Evolutionary conservation across 2,329 filamentous ascomycete species (phyloP), one percentile per base, ranked within the genome.

Genomic region (Penicillium polonicum): DNA sequence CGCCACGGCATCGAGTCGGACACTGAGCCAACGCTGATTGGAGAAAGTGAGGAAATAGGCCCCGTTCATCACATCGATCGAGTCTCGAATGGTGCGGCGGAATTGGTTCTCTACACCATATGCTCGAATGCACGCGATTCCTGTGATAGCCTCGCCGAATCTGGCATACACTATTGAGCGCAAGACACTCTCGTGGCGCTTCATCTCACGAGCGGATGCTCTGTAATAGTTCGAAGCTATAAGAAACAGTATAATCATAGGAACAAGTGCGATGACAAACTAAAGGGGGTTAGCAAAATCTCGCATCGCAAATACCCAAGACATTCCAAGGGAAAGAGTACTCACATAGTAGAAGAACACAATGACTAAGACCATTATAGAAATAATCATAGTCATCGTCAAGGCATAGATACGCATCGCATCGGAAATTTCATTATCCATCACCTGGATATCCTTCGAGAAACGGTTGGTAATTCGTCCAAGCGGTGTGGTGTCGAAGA

Each of bases 401-500:
- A 97, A 79, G 67, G 92, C 88, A 78, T 93, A 97, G 87, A 97
- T 96, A 63, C 93, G 86, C 76, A 97, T 91, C 4, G 91, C 88
- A 68, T 97, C 93, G 0, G 89, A 89, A 43, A 97, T 78, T 57
- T 87, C 91, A 73, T 96, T 96, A 77, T 97, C 94, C 91, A 97
- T 95, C 56, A 94, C 91, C 69, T 97, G 91, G 41, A 97, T 90
- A 69, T 99, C 94, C 65, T 93, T 89, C 33, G 91, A 95, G 76
- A 97, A 97, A 17, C 94, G 90, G 73, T 97, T 97, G 23, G 92
- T 96, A 72, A 97, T 97, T 38, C 93, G 88, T 21, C 94, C 94
- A 1, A 97, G 83, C 0, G 94, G 94, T 0, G 94, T 97, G 0
- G 94, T 97, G 68, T 99, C 94, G 77, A 97, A 97, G 78, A 97